Evolutionary conservation across 495 filamentous ascomycete genomes (phyloP), one percentile per base, ranked within the genome.

Genomic region (Terfezia boudieri): DNA sequence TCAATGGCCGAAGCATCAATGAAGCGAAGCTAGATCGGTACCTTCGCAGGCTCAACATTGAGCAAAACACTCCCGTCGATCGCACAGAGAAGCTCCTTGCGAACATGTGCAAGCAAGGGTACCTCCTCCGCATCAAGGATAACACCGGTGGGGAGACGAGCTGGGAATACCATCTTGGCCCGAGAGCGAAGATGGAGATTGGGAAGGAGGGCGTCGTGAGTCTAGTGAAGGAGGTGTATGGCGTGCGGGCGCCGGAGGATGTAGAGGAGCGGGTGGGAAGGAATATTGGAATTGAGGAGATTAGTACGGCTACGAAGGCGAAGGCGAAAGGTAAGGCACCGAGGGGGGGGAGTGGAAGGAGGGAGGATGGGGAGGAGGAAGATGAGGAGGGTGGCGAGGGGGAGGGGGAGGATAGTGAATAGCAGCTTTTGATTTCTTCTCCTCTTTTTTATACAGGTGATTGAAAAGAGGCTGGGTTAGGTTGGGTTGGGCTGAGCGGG

Each of bases 101-200:
- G 56, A 75, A 78, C 48, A 81, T 96, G 68, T 71, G 78, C 49
- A 83, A 74, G 56, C 84, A 96, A 48, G 84, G 84, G 0, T 98
- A 96, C 61, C 67, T 98, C 1, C 70, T 83, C 26, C 82, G 76
- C 55, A 73, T 78, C n/a, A 73, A 76, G 50, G 82, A 87, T 53
- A 75, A 75, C 37, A 70, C 72, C 6, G 71, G 71, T 0, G 81
- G 79, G n/a, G 83, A 87, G 20, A 59, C 59, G 17, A 56, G 50
- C 17, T 53, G 54, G 17, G 73, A 75, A 46, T 64, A 54, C 8
- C 61, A 60, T 17, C 60, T 61, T 43, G 72, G 72, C 10, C 73
- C 74, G 10, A 46, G 41, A 4, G 41, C 41, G 41, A 20, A 20
- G 41, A 46, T 14, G 41, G 41, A 79, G 70, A 75, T 82, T 56